These are phyloP conservation scores for Usnea hakonensis DNA, from an alignment of 495 filamentous ascomycete genomes.

Conservation along the genomic window DNA sequence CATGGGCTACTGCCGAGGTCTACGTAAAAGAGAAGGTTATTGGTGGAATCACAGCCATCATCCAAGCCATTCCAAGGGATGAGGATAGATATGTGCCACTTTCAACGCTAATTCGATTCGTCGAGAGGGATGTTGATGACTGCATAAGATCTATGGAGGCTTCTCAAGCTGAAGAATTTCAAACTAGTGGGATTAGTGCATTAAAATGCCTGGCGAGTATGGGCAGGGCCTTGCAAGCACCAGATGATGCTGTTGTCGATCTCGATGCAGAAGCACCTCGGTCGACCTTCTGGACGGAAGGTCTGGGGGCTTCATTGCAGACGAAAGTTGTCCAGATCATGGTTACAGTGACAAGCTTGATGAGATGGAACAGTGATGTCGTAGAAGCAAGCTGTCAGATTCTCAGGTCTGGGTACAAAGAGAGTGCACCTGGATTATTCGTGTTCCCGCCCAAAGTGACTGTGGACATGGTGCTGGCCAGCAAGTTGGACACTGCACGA, in stretches of 20 bases:
- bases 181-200: slow-evolving; percentile 33
- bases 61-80: slow-evolving; percentile 66
- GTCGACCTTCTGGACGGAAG: slow-evolving; percentile 52
- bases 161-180: slow-evolving; percentile 24
- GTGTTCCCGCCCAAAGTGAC: slow-evolving; percentile 65
- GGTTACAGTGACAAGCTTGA: slow-evolving; percentile 24
- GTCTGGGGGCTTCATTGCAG: slow-evolving; percentile 48
- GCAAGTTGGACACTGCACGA: slow-evolving; percentile 55
- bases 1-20: slow-evolving; percentile 53
- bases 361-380: slow-evolving; percentile 51
- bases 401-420: slow-evolving; percentile 70
- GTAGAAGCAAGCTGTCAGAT: slow-evolving; percentile 71
- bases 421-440: slow-evolving; percentile 67
- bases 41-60: slow-evolving; percentile 74
- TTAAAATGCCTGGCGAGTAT: slow-evolving; percentile 69
- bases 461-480: slow-evolving; percentile 60
- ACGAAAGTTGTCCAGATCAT: slow-evolving; percentile 51
- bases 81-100: slow-evolving; percentile 53
- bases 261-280: slow-evolving; percentile 36
- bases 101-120: slow-evolving; percentile 54
- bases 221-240: slow-evolving; percentile 69
- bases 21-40: slow-evolving; percentile 73
- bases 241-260: slow-evolving; percentile 63
- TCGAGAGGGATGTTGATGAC: slow-evolving; percentile 53
- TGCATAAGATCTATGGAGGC: slow-evolving; percentile 29